Evolutionary conservation across 1,284 basidiomycete genomes (phyloP), one percentile per base, ranked within the genome.

Genomic region (Tranzscheliella williamsii): DNA sequence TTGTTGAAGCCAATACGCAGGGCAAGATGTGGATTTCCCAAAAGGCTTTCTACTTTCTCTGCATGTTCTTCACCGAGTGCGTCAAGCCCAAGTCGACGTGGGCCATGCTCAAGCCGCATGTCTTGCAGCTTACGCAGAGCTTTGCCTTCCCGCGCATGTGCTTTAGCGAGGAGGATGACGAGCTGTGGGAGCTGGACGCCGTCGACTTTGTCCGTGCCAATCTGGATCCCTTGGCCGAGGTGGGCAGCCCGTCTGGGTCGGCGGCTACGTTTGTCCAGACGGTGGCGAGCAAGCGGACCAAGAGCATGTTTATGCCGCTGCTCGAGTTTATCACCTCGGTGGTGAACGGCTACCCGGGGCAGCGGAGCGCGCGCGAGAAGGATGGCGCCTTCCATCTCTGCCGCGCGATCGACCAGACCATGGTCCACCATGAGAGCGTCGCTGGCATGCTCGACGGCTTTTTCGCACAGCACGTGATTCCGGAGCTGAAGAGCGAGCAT

Each of bases 71-170:
- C 58, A 60, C 67, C 42, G 72, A 74, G 43, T 73, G 70, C 41
- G 51, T 76, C 50, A 70, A 71, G 55, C 67, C 73, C 32, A 76
- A 75, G 51, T 54, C 72, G 9, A 75, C 72, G 21, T 76, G 74
- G 74, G 38, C 57, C 15, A 56, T 66, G 8, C 64, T 76, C 43
- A 75, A 75, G 45, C 74, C 74, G 8, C 70, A 74, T 35, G 67
- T 73, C 7, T 45, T 56, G 12, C 50, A 57, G 24, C 54, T 76
- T 15, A 61, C 70, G 7, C 58, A 73, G 47, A 43, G 48, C n/a
- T 72, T 75, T 37, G 68, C 72, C 44, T 74, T 74, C 55, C 74
- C 74, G 17, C 57, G 63, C 7, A 44, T 76, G 40, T 76, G 72
- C 63, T 72, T 68, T 46, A 65, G 45, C 32, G 58, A 70, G 5